These are phyloP conservation scores for Aureobasidium lini DNA, from an alignment of 2,329 filamentous ascomycete species.

Conservation along the genomic window DNA sequence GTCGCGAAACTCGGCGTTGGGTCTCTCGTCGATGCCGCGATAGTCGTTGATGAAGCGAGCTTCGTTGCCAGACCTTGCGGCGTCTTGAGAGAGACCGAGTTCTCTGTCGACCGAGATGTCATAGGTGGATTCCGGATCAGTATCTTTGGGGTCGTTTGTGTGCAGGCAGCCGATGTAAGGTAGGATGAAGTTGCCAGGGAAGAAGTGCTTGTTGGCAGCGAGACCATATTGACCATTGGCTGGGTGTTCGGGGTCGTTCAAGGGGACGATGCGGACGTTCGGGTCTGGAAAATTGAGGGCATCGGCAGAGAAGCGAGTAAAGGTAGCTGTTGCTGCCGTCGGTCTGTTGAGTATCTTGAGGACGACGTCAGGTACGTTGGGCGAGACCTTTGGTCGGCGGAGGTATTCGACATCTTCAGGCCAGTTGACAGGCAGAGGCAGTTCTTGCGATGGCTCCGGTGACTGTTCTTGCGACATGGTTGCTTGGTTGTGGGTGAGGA, in stretches of 20 bases:
- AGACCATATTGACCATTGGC: conserved; percentile 42
- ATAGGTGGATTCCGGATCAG: conserved; percentile 40
- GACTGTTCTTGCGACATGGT: neutral
- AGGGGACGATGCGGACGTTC: conserved; percentile 35
- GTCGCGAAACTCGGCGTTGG: conserved; percentile 33
- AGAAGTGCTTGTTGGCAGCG: conserved; percentile 38
- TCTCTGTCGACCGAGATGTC: conserved; percentile 46
- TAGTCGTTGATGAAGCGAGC: conserved; percentile 49
- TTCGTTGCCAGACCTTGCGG: conserved; percentile 43
- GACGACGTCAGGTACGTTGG: conserved; percentile 20
- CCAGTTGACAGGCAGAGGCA: conserved; percentile 21
- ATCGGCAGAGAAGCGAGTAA: conserved; percentile 19
- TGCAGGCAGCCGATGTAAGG: conserved; percentile 45
- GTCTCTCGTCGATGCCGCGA: conserved; percentile 36
- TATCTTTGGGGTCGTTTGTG: conserved; percentile 35
- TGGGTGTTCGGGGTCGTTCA: conserved; percentile 37
- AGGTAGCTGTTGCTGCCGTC: conserved; percentile 20
- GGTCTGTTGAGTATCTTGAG: conserved; percentile 22
- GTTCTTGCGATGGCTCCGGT: neutral
- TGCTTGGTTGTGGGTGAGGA: neutral
- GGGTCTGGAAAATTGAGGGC: conserved; percentile 26
- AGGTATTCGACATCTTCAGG: conserved; percentile 25
- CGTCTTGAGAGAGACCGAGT: conserved; percentile 42
- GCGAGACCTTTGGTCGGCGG: conserved; percentile 25
- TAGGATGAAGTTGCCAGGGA: conserved; percentile 41